A percentile compares a stretch with the other conserved stretches of the same genome.
These are phyloP conservation scores for Gleditsia sinensis DNA, from an alignment of 306 rosid genomes.

Conservation along the genomic window DNA sequence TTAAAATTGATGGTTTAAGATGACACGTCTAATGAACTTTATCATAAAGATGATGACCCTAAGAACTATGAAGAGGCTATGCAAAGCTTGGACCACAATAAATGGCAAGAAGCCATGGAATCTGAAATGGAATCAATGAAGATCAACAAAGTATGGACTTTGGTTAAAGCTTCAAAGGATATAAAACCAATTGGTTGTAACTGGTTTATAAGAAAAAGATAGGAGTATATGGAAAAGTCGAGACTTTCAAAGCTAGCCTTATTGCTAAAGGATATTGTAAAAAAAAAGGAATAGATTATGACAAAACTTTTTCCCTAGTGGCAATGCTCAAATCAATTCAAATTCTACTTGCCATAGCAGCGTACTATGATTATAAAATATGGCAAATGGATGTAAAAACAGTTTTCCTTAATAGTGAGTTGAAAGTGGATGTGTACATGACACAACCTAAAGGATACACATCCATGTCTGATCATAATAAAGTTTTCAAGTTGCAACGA, in stretches of 20 bases:
- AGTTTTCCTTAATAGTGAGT: neutral
- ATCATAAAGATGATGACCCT: neutral
- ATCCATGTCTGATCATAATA: neutral
- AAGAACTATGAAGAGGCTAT: conserved; percentile 5
- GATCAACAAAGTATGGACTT: neutral
- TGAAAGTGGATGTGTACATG: neutral
- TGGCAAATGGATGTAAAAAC: neutral
- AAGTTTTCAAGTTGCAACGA: neutral
- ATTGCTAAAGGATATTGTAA: neutral
- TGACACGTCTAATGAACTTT: neutral
- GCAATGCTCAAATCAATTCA: neutral
- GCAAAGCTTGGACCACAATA: neutral
- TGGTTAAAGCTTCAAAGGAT: conserved; percentile 14
- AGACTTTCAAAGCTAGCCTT: neutral
- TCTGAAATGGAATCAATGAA: neutral
- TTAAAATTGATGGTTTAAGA: neutral
- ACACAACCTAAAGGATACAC: neutral
- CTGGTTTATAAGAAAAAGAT: conserved; percentile 2
- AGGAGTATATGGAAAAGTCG: neutral
- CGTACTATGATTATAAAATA: neutral
- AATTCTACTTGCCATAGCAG: too few species aligned
- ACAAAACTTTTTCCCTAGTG: neutral
- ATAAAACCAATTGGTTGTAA: neutral
- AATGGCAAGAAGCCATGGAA: neutral
- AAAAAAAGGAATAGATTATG: neutral